phyloP scores from a whole-genome alignment of 129 eudicot species.

The Ambrosia artemisiifolia region DNA sequence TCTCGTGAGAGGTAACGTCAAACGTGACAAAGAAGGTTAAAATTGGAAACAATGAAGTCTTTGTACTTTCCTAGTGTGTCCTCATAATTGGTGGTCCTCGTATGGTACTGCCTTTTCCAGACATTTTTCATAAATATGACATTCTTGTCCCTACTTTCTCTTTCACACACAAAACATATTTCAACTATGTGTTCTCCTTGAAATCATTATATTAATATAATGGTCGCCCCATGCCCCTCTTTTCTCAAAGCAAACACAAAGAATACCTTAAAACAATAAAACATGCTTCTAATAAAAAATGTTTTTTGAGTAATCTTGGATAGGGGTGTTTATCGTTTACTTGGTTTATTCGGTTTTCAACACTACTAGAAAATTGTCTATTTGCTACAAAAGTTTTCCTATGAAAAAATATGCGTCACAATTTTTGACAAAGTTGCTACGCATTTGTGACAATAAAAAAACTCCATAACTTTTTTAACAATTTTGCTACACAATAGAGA shows the following conservation, averaged over 20 bases:
- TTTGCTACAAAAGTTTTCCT: no score
- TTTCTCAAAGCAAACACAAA: slow-evolving; percentile 29
- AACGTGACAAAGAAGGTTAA: slow-evolving; percentile 38
- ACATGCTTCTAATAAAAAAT: slow-evolving; percentile 8
- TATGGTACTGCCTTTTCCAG: slow-evolving; percentile 47
- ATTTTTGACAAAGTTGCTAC: no score
- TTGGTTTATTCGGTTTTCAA: no score
- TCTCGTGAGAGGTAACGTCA: slow-evolving; percentile 44
- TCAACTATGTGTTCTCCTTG: slow-evolving; percentile 38
- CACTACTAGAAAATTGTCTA: no score
- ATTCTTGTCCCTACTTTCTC: slow-evolving; percentile 42
- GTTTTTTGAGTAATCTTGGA: no score
- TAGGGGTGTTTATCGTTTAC: no score
- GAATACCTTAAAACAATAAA: slow-evolving; percentile 31
- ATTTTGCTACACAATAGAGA: no score
- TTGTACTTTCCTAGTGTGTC: slow-evolving; percentile 48
- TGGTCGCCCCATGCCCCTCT: slow-evolving; percentile 20
- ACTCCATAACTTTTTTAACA: no score
- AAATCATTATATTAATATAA: slow-evolving; percentile 38
- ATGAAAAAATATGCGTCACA: no score
- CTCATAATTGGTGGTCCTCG: slow-evolving; percentile 65
- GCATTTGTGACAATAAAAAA: no score
- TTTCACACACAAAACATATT: slow-evolving; percentile 24
- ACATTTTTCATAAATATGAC: slow-evolving; percentile 45
- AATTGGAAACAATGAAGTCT: slow-evolving; percentile 31